phyloP scores from a whole-genome alignment of 257 asterid species.

The Petunia axillaris region DNA sequence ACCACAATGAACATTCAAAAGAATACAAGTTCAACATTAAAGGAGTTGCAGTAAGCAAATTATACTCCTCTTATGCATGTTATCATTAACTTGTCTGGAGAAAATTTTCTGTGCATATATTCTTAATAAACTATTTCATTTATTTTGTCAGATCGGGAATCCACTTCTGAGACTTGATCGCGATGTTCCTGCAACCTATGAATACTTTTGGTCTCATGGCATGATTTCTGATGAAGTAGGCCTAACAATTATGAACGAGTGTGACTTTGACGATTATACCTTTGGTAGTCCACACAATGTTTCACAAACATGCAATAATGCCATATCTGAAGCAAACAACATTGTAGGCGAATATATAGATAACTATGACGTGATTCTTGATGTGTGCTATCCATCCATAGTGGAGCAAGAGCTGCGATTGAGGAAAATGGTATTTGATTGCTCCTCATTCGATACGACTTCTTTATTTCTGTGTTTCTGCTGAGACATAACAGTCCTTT shows the following conservation, averaged over 20 bases:
- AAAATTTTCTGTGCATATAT: not conserved
- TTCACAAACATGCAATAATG: conserved; percentile 61
- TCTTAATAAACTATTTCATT: not conserved
- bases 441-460: not conserved
- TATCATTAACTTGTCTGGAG: not conserved
- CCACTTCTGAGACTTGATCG: conserved; percentile 93
- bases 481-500: not conserved
- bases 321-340: conserved; percentile 60
- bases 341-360: conserved; percentile 79
- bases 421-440: conserved; percentile 62
- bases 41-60: conserved; percentile 77
- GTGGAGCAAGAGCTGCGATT: conserved; percentile 91
- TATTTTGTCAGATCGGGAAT: conserved; percentile 77
- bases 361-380: conserved; percentile 84
- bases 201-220: conserved; percentile 95
- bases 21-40: conserved; percentile 83
- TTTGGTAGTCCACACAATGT: conserved; percentile 76
- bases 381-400: conserved; percentile 90
- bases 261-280: conserved; percentile 84
- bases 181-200: conserved; percentile 78
- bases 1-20: conserved; percentile 63
- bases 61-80: not conserved
- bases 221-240: conserved; percentile 96
- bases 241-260: conserved; percentile 70
- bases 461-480: not conserved